Conservation (phyloP, 768 basidiomycete species). For the Coprinopsis strossmayeri region DNA sequence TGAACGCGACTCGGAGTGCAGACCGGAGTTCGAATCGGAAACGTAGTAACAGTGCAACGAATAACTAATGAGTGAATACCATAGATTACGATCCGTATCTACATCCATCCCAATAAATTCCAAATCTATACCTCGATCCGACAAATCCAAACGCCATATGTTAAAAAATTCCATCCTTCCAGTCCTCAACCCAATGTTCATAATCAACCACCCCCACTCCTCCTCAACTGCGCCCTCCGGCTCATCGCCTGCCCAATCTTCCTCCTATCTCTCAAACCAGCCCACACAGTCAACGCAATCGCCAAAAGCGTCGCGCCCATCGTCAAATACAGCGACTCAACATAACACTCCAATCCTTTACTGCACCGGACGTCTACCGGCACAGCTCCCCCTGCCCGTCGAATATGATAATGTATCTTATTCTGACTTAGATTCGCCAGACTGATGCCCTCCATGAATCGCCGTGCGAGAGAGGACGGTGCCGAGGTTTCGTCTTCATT, state of each 20-base stretch:
- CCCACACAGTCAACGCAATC: constrained; percentile 43
- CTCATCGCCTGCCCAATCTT: constrained; percentile 18
- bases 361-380: constrained; percentile 32
- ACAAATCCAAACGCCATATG: too few relatives aligned
- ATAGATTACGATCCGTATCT: too few relatives aligned
- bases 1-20: too few relatives aligned
- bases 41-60: too few relatives aligned
- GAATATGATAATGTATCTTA: not conserved
- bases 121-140: too few relatives aligned
- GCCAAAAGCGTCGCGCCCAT: constrained; percentile 39
- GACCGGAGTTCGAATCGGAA: too few relatives aligned
- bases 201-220: not conserved
- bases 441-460: not conserved
- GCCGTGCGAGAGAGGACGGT: not conserved
- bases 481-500: constrained; percentile 34
- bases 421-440: too few relatives aligned
- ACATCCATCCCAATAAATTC: too few relatives aligned
- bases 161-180: too few relatives aligned
- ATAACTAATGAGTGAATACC: too few relatives aligned
- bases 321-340: constrained; percentile 48
- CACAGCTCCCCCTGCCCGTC: not conserved
- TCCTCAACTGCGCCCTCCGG: not conserved
- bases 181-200: too few relatives aligned
- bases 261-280: constrained; percentile 40
- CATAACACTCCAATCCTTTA: constrained; percentile 54